A percentile compares a stretch with the other conserved stretches of the same genome.
Evolutionary conservation across 1,284 basidiomycete species (phyloP).

Genomic region (Cutaneotrichosporon mucoides): DNA sequence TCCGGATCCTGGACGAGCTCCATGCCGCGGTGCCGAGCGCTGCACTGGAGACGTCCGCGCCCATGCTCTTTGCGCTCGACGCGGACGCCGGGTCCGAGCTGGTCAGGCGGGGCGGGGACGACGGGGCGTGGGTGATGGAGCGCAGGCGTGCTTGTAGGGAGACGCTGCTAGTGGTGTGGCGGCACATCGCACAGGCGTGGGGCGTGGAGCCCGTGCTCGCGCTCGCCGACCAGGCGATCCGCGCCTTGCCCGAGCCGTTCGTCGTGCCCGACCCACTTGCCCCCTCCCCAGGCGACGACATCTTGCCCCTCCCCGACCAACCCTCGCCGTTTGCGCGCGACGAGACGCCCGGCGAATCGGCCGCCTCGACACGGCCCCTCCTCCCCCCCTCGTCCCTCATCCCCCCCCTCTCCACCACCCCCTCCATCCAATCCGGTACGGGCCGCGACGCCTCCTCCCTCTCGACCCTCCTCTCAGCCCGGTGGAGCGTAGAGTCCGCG

Average conservation of each 20-base stretch:
- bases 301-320: slow-evolving; percentile 32
- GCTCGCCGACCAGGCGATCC: slow-evolving; percentile 58
- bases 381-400: slow-evolving; percentile 60
- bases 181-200: slow-evolving; percentile 68
- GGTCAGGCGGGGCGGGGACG: slow-evolving; percentile 42
- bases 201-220: slow-evolving; percentile 57
- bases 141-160: slow-evolving; percentile 61
- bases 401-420: slow-evolving; percentile 54
- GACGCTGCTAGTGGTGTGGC: slow-evolving; percentile 63
- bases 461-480: slow-evolving; percentile 54
- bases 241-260: slow-evolving; percentile 37
- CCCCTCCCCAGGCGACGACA: slow-evolving; percentile 10
- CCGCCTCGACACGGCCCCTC: slow-evolving; percentile 27
- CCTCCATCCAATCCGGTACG: slow-evolving; percentile 60
- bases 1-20: slow-evolving; percentile 64
- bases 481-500: slow-evolving; percentile 73
- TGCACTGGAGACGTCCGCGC: slow-evolving; percentile 70
- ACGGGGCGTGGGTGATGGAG: slow-evolving; percentile 39
- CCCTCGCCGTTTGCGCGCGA: slow-evolving; percentile 35
- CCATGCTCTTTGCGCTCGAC: slow-evolving; percentile 79
- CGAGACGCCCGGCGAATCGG: slow-evolving; percentile 35
- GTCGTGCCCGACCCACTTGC: slow-evolving; percentile 30
- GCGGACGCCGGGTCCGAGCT: slow-evolving; percentile 53
- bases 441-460: slow-evolving; percentile 60
- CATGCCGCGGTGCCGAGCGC: slow-evolving; percentile 68